Conservation (phyloP, 768 basidiomycete species). For the Termitomyces sp. region DNA sequence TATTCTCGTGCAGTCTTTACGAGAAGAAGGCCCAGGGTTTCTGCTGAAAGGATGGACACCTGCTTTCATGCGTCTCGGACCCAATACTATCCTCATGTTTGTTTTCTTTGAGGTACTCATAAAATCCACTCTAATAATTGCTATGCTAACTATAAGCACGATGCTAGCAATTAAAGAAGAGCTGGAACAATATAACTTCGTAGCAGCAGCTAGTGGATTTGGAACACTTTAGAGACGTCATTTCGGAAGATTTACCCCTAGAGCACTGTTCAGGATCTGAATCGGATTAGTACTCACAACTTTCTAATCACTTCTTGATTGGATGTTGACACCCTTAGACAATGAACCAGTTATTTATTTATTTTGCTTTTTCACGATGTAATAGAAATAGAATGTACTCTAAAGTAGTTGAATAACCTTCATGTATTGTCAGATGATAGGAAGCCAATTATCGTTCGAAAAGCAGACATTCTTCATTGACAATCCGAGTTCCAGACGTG, state of each 20-base stretch:
- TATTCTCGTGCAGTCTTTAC: constrained; percentile 53
- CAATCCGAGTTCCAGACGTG: no score
- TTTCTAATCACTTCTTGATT: not conserved
- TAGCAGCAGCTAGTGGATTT: not conserved
- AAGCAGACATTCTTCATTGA: not conserved
- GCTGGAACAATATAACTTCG: constrained; percentile 34
- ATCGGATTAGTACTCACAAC: not conserved
- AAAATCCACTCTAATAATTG: not conserved
- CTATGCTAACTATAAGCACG: constrained; percentile 1
- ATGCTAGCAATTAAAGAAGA: constrained; percentile 63
- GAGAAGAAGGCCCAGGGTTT: constrained; percentile 70
- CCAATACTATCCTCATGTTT: constrained; percentile 81
- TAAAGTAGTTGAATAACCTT: not conserved
- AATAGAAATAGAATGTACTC: constrained; percentile 6
- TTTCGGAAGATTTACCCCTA: not conserved
- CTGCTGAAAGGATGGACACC: constrained; percentile 90
- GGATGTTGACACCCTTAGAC: constrained; percentile 1
- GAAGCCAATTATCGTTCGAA: not conserved
- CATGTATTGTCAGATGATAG: not conserved
- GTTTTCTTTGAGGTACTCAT: constrained; percentile 71
- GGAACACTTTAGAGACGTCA: not conserved
- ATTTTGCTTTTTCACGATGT: constrained; percentile 3
- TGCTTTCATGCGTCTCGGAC: constrained; percentile 77
- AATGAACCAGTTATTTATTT: not conserved
- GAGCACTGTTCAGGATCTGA: not conserved